Conservation (phyloP, 768 basidiomycete species). For the Hypsizygus marmoreus region DNA sequence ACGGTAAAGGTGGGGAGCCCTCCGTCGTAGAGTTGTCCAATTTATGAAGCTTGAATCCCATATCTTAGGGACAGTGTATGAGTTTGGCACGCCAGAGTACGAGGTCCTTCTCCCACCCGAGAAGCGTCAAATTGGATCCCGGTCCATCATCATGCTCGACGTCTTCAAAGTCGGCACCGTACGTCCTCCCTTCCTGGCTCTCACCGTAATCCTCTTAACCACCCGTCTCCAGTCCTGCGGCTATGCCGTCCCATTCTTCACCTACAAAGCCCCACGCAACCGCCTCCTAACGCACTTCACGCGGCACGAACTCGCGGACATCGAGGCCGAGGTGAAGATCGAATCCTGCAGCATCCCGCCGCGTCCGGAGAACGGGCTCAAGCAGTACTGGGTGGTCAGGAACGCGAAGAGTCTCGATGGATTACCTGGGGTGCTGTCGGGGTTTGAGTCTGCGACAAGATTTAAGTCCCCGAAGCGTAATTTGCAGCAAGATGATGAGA, state of each 20-base stretch:
- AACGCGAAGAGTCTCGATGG: conserved; percentile 60
- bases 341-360: conserved; percentile 11
- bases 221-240: conserved; percentile 57
- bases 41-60: too few species aligned
- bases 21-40: not conserved
- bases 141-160: conserved; percentile 61
- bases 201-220: not conserved
- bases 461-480: conserved; percentile 8
- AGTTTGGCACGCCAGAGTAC: conserved; percentile 66
- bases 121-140: conserved; percentile 55
- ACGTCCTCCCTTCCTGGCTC: conserved; percentile 15
- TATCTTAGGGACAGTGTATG: conserved; percentile 54
- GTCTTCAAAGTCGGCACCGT: conserved; percentile 58
- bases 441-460: conserved; percentile 17
- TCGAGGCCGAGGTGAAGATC: conserved; percentile 16
- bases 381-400: conserved; percentile 52
- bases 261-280: conserved; percentile 56
- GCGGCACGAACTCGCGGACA: conserved; percentile 44
- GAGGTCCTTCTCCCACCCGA: conserved; percentile 48
- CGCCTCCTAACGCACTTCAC: conserved; percentile 48
- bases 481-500: conserved; percentile 5
- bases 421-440: conserved; percentile 46
- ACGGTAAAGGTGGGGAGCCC: conserved; percentile 55
- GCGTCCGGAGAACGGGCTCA: conserved; percentile 42
- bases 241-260: conserved; percentile 61